Percentiles rank a stretch among this genome's conserved stretches.
Evolutionary conservation across 805 yeast species (phyloP).

Genomic region (Blastobotrys robertii): DNA sequence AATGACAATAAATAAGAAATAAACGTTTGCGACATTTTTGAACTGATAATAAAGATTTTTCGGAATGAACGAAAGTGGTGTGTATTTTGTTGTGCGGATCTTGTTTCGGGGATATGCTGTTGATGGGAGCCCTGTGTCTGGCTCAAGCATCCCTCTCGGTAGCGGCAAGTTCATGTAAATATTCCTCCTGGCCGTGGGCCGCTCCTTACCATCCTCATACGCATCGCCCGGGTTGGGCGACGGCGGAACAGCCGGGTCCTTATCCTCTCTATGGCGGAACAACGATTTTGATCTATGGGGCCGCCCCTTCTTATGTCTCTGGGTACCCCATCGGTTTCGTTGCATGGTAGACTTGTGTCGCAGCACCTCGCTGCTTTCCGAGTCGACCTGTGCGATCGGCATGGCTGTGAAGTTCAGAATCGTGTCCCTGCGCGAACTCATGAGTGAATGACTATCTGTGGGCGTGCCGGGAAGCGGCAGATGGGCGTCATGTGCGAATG

Average conservation of each 20-base stretch:
- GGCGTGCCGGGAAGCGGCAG: too few species aligned
- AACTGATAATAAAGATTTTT: conserved; percentile 77
- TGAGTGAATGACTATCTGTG: too few species aligned
- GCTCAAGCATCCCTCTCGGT: conserved; percentile 36
- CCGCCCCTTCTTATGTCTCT: conserved; percentile 60
- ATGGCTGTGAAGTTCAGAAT: too few species aligned
- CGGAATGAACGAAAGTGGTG: conserved; percentile 82
- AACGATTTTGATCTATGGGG: conserved; percentile 33
- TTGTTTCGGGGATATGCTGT: conserved; percentile 75
- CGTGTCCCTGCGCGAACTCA: too few species aligned
- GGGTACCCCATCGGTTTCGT: conserved; percentile 87
- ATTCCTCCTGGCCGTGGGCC: conserved; percentile 23
- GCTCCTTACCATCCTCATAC: conserved; percentile 2
- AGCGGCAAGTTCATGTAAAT: conserved; percentile 42
- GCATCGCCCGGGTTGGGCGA: conserved; percentile 1
- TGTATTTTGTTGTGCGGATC: conserved; percentile 92
- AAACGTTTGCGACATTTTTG: conserved; percentile 81
- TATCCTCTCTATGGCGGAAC: conserved; percentile 6
- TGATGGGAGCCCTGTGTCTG: conserved; percentile 51
- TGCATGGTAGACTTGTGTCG: conserved; percentile 49
- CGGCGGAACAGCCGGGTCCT: not conserved
- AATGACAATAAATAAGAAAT: conserved; percentile 72
- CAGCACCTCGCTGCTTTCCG: conserved; percentile 9
- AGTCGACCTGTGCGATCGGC: not conserved
- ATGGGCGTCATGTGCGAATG: too few species aligned